A percentile compares a stretch with the other conserved stretches of the same genome.
phyloP scores from a whole-genome alignment of 23 red algal genomes.

The Gracilaria domingensis region DNA sequence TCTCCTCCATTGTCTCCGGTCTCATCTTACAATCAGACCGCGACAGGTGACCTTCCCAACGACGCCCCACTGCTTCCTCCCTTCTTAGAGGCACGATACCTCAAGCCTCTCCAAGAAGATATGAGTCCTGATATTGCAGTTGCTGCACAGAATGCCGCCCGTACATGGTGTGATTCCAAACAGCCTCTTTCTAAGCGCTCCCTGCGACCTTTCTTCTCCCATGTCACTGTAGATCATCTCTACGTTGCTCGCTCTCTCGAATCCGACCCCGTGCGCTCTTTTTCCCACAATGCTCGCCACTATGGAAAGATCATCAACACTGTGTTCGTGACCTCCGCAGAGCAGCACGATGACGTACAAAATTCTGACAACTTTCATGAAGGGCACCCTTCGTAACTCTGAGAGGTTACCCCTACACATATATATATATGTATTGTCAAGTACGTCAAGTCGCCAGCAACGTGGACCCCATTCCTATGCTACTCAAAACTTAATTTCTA shows the following conservation, averaged over 20 bases:
- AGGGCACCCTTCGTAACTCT: conserved; percentile 3
- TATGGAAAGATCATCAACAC: conserved; percentile 60
- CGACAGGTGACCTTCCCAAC: conserved; percentile 12
- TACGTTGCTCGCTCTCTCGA: conserved; percentile 27
- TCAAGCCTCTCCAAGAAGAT: conserved; percentile 60
- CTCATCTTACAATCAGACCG: conserved; percentile 45
- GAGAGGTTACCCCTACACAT: neutral
- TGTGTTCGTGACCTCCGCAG: conserved; percentile 32
- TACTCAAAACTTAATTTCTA: neutral
- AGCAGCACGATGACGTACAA: neutral
- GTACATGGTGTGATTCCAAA: neutral
- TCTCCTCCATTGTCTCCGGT: conserved; percentile 25
- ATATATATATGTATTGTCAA: neutral
- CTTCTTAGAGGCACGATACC: conserved; percentile 19
- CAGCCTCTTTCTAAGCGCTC: neutral
- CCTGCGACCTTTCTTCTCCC: conserved; percentile 44
- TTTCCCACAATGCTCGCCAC: conserved; percentile 53
- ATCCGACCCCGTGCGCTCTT: conserved; percentile 18
- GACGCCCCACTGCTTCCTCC: conserved; percentile 54
- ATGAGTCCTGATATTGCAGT: conserved; percentile 32
- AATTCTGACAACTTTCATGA: neutral
- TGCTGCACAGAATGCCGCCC: neutral
- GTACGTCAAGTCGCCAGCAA: neutral
- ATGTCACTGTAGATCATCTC: conserved; percentile 64
- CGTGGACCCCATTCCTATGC: neutral